Evolutionary conservation across 2,329 filamentous ascomycete genomes (phyloP), one percentile per base, ranked within the genome.

Genomic region (Iodosphaeria phyllophila): DNA sequence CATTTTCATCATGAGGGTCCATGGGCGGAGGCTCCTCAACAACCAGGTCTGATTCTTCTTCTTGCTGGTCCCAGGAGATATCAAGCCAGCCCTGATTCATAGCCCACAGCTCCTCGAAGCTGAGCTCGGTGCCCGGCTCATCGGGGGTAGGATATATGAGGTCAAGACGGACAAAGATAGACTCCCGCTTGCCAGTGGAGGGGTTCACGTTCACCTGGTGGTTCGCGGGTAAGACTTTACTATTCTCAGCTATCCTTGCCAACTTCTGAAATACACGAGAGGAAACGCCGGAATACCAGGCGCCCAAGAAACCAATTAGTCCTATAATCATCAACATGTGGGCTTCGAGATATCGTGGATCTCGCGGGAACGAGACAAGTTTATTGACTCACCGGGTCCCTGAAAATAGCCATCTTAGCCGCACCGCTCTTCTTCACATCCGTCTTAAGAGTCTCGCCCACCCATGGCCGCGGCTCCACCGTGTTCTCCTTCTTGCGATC

Each of bases 291-390:
- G n/a, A n/a, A n/a, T n/a, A n/a, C n/a, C n/a, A n/a, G n/a, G n/a
- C n/a, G n/a, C n/a, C n/a, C n/a, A n/a, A n/a, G n/a, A n/a, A n/a
- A 68, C 48, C 45, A 61, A 86, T 93, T 92, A 93, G 84, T 92
- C 83, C 84, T 93, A 68, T 67, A 61, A 65, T 72, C 62, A 83
- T 89, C 80, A 89, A 89, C 68, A 82, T 61, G 49, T 62, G 64
- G 58, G 46, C 52, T 52, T 46, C 50, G 47, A 48, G 41, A 47
- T 42, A 40, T 35, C 40, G 33, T 41, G 41, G 35, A 33, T n/a
- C n/a, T n/a, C n/a, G n/a, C n/a, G n/a, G n/a, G n/a, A n/a, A n/a
- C n/a, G n/a, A n/a, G n/a, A n/a, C n/a, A 30, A 28, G 35, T 34
- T 39, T 29, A 34, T 38, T 28, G 46, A 64, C 82, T 74, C 75